phyloP scores from a whole-genome alignment of 2,329 filamentous ascomycete genomes.

The Colletotrichum simmondsii region DNA sequence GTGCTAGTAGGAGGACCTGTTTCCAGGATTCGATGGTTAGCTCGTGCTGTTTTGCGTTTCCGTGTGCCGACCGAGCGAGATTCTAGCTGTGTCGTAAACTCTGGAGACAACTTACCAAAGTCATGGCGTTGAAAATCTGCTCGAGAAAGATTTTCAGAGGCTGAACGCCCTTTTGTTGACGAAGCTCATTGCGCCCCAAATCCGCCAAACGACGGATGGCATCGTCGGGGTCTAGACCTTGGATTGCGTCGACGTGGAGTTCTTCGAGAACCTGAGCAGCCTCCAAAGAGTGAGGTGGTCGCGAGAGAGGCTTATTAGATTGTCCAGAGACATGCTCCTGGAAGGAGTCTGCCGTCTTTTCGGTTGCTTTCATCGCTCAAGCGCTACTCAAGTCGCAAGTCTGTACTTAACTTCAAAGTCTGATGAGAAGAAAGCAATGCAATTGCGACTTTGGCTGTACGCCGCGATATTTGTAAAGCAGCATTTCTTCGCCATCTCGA shows the following conservation, averaged over 20 bases:
- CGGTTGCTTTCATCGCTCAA: background rate
- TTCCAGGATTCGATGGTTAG: too few species aligned
- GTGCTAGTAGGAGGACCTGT: slow-evolving; percentile 57
- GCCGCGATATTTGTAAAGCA: background rate
- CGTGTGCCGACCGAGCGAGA: too few species aligned
- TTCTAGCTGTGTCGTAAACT: too few species aligned
- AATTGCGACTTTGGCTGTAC: background rate
- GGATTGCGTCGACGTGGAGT: slow-evolving; percentile 60
- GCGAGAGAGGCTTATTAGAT: slow-evolving; percentile 55
- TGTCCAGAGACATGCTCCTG: slow-evolving; percentile 42
- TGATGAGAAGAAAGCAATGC: background rate
- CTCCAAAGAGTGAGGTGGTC: slow-evolving; percentile 67
- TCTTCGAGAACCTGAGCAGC: slow-evolving; percentile 60
- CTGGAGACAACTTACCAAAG: too few species aligned
- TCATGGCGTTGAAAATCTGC: too few species aligned
- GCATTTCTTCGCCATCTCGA: background rate
- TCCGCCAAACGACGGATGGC: slow-evolving; percentile 61
- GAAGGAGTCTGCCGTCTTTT: background rate
- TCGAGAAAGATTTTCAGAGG: too few species aligned
- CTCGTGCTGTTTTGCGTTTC: too few species aligned
- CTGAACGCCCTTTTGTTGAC: too few species aligned
- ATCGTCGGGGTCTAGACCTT: slow-evolving; percentile 64
- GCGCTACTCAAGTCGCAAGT: background rate
- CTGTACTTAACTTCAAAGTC: background rate
- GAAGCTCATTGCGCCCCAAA: slow-evolving; percentile 42